phyloP scores from a whole-genome alignment of 129 eudicot genomes.

The Apium graveolens region DNA sequence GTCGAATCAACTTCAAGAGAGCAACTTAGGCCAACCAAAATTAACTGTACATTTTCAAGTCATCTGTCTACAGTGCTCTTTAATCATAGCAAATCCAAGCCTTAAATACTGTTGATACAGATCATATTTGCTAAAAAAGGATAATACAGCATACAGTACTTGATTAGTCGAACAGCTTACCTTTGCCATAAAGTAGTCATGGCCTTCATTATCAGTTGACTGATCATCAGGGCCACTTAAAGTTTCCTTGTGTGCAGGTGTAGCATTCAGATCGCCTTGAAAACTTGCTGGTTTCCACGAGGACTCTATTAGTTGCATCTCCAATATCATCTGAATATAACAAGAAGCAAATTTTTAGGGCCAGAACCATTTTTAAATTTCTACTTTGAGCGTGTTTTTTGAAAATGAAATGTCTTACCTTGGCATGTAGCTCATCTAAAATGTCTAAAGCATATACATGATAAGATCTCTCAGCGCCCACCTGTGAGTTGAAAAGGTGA shows the following conservation, averaged over 20 bases:
- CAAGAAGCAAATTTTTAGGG: not conserved
- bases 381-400: not conserved
- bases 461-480: constrained; percentile 82
- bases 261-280: constrained; percentile 19
- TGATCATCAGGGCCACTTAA: constrained; percentile 26
- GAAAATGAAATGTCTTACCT: constrained; percentile 35
- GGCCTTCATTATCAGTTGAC: constrained; percentile 20
- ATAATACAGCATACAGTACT: not conserved
- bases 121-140: not conserved
- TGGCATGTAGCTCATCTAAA: constrained; percentile 61
- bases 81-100: not conserved
- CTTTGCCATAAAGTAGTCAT: constrained; percentile 55
- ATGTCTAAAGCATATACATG: constrained; percentile 54
- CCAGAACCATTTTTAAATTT: not conserved
- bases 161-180: constrained; percentile 27
- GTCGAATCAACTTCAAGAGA: not conserved
- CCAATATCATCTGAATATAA: constrained; percentile 51
- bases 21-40: not conserved
- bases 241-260: constrained; percentile 29
- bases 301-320: constrained; percentile 41
- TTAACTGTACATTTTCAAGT: not conserved
- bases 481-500: constrained; percentile 36
- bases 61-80: not conserved
- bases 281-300: constrained; percentile 21
- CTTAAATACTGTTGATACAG: not conserved